These are phyloP conservation scores for Paragyromitra xinjiangensis DNA, from an alignment of 495 filamentous ascomycete species.

Conservation along the genomic window DNA sequence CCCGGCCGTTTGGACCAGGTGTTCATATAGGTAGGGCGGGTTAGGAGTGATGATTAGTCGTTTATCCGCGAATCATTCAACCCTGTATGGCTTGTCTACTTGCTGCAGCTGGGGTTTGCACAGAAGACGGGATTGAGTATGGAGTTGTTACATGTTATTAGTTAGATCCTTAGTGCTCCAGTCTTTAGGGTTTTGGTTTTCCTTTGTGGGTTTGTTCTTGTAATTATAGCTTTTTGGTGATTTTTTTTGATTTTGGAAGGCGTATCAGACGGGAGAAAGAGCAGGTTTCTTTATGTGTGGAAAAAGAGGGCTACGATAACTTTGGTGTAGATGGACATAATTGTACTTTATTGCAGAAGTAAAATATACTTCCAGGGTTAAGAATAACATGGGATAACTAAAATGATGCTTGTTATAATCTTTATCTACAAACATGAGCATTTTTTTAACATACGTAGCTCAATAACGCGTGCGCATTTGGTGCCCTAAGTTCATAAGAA, in stretches of 20 bases:
- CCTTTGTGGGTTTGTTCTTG: not conserved
- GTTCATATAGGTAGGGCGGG: not conserved
- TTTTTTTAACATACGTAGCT: not conserved
- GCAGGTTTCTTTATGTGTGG: not conserved
- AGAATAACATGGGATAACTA: not conserved
- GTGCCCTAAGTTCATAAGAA: too few relatives aligned
- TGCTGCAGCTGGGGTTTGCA: not conserved
- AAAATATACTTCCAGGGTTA: not conserved
- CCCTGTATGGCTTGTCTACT: not conserved
- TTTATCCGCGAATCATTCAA: not conserved
- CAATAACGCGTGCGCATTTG: too few relatives aligned
- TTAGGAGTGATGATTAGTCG: not conserved
- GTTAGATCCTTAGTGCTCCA: not conserved
- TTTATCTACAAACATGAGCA: not conserved
- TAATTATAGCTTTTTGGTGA: not conserved
- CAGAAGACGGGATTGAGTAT: not conserved
- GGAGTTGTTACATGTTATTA: not conserved
- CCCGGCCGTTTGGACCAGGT: not conserved
- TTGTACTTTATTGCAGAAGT: not conserved
- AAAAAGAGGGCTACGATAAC: not conserved
- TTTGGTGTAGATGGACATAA: not conserved
- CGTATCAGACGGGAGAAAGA: not conserved
- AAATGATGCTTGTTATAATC: not conserved
- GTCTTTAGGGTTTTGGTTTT: not conserved
- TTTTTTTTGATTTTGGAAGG: not conserved